Evolutionary conservation across 495 filamentous ascomycete species (phyloP).

Genomic region (Lindgomyces ingoldianus): DNA sequence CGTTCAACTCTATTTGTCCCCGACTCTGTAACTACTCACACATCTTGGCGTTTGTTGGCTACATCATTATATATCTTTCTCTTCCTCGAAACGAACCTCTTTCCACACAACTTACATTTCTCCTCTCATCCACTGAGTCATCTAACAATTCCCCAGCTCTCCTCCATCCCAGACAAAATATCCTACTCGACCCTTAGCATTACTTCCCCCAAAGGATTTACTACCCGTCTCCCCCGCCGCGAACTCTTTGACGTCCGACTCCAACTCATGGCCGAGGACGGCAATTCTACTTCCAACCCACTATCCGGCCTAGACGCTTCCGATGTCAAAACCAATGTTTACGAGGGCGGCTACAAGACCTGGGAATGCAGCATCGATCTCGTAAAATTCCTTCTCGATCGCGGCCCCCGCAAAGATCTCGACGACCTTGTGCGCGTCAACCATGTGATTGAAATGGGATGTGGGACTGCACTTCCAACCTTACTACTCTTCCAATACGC

Average conservation of each 20-base stretch:
- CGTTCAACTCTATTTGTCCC: neutral
- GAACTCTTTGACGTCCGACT: conserved; percentile 92
- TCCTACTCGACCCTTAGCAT: conserved; percentile 67
- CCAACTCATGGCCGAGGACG: conserved; percentile 90
- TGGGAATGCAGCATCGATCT: conserved; percentile 96
- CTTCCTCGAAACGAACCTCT: neutral
- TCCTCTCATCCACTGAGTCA: neutral
- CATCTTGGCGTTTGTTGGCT: neutral
- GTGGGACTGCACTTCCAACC: conserved; percentile 84
- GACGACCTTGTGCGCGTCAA: conserved; percentile 46
- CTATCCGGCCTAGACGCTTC: conserved; percentile 65
- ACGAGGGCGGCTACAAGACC: conserved; percentile 98
- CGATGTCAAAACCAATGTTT: conserved; percentile 86
- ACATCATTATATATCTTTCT: neutral
- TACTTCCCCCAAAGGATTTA: conserved; percentile 48
- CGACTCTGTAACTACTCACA: neutral
- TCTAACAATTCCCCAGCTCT: conserved; percentile 50
- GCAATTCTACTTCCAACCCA: conserved; percentile 43
- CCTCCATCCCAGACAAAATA: conserved; percentile 73
- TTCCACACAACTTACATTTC: neutral
- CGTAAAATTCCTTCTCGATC: conserved; percentile 62
- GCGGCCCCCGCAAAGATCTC: conserved; percentile 43
- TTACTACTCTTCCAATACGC: conserved; percentile 73
- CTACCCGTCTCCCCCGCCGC: conserved; percentile 69
- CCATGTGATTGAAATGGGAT: conserved; percentile 84